Conservation (phyloP, 2,329 filamentous ascomycete genomes). For the Paecilomyces sp. region DNA sequence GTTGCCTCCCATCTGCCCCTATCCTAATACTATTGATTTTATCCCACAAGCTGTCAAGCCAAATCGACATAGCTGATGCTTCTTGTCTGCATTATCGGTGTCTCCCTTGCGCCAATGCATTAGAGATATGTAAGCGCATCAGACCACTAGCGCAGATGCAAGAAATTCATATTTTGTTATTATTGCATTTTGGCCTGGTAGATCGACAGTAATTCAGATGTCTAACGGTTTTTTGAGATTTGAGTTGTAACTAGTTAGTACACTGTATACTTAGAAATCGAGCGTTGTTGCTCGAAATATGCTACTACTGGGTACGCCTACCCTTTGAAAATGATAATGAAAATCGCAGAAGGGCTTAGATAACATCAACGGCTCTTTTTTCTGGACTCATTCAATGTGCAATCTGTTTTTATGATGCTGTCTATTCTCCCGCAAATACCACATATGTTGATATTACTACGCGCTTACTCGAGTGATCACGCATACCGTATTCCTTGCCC, state of each 20-base stretch:
- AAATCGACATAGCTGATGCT: not conserved
- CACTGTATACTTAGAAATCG: not conserved
- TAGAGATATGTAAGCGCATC: not conserved
- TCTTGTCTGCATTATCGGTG: not conserved
- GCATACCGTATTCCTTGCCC: not conserved
- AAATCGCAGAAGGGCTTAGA: not conserved
- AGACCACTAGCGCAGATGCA: not conserved
- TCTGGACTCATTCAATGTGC: not conserved
- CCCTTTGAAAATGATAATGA: not conserved
- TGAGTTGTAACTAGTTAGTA: too few species aligned
- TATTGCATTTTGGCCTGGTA: not conserved
- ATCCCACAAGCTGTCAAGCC: not conserved
- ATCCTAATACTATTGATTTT: not conserved
- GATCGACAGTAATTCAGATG: not conserved
- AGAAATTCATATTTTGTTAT: not conserved
- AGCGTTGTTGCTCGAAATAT: not conserved
- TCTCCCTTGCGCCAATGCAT: not conserved
- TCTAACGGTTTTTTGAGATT: not conserved
- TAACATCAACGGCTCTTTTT: not conserved
- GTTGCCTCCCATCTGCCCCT: not conserved
- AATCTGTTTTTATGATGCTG: not conserved
- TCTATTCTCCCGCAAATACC: not conserved
- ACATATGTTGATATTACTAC: not conserved
- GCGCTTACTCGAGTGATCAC: not conserved
- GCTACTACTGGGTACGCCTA: not conserved